These are phyloP conservation scores for Penicillium arizonense DNA, from an alignment of 495 filamentous ascomycete genomes.

Conservation along the genomic window DNA sequence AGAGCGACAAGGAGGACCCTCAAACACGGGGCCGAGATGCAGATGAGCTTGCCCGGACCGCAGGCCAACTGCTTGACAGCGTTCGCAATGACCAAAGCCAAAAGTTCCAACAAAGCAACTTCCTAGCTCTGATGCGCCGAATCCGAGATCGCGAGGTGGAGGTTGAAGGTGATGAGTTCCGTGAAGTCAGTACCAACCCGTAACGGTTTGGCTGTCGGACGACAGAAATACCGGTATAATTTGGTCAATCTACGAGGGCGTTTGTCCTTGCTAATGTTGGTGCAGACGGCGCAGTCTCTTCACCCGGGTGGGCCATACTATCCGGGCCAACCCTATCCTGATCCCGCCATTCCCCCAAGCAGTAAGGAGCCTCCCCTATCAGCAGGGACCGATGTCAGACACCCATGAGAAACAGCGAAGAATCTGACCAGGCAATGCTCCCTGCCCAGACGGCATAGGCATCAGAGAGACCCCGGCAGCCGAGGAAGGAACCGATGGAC, in stretches of 20 bases:
- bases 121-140: slow-evolving; percentile 72
- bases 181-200: slow-evolving; percentile 54
- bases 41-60: slow-evolving; percentile 69
- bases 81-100: slow-evolving; percentile 63
- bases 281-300: slow-evolving; percentile 45
- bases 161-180: slow-evolving; percentile 52
- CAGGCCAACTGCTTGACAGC: slow-evolving; percentile 67
- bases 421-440: slow-evolving; percentile 15
- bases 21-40: slow-evolving; percentile 40
- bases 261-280: slow-evolving; percentile 38
- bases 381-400: slow-evolving; percentile 6
- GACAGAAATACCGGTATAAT: slow-evolving; percentile 40
- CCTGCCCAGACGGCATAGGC: slow-evolving; percentile 9
- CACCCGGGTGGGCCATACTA: slow-evolving; percentile 53
- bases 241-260: slow-evolving; percentile 23
- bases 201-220: slow-evolving; percentile 39
- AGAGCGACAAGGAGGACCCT: slow-evolving; percentile 28
- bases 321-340: slow-evolving; percentile 28
- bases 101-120: slow-evolving; percentile 78
- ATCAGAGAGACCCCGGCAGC: slow-evolving; percentile 3
- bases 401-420: slow-evolving; percentile 4
- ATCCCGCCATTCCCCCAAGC: slow-evolving; percentile 2
- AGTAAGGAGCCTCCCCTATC: slow-evolving; percentile 21
- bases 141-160: slow-evolving; percentile 54
- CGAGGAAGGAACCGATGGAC: slow-evolving; percentile 15